These are phyloP conservation scores for Podospora appendiculata DNA, from an alignment of 495 filamentous ascomycete genomes.

Conservation along the genomic window DNA sequence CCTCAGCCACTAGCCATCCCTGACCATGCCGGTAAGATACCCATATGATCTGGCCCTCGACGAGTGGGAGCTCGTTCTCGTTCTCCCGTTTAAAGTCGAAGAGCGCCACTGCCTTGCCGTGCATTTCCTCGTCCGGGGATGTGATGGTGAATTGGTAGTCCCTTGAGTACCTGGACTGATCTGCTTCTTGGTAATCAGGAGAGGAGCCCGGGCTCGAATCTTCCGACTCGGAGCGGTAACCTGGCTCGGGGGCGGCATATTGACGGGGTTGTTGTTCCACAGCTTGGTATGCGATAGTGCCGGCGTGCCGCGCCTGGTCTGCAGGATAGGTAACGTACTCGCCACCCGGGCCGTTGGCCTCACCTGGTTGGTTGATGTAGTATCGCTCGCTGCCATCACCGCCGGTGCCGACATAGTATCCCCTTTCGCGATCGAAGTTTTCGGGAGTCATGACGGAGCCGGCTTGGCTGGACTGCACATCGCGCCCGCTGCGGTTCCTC, in stretches of 20 bases:
- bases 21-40: slow-evolving; percentile 93
- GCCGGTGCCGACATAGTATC: slow-evolving; percentile 58
- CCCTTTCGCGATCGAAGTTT: slow-evolving; percentile 46
- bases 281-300: slow-evolving; percentile 29
- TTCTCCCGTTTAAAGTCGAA: slow-evolving; percentile 95
- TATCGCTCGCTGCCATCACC: slow-evolving; percentile 72
- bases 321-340: slow-evolving; percentile 75
- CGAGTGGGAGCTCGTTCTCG: slow-evolving; percentile 87
- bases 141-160: slow-evolving; percentile 95
- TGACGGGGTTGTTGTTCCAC: slow-evolving; percentile 40
- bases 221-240: slow-evolving; percentile 45
- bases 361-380: slow-evolving; percentile 65
- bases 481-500: slow-evolving; percentile 30
- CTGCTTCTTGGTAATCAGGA: slow-evolving; percentile 38
- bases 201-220: slow-evolving; percentile 49
- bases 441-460: slow-evolving; percentile 33
- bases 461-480: slow-evolving; percentile 21
- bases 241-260: slow-evolving; percentile 46
- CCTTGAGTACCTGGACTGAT: slow-evolving; percentile 67
- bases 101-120: slow-evolving; percentile 89
- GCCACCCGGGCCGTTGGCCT: slow-evolving; percentile 64
- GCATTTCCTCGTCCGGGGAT: slow-evolving; percentile 94
- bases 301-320: slow-evolving; percentile 51
- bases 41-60: slow-evolving; percentile 93
- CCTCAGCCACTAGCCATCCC: slow-evolving; percentile 94